phyloP scores from a whole-genome alignment of 163 green algal species.

The Chlorella variabilis region DNA sequence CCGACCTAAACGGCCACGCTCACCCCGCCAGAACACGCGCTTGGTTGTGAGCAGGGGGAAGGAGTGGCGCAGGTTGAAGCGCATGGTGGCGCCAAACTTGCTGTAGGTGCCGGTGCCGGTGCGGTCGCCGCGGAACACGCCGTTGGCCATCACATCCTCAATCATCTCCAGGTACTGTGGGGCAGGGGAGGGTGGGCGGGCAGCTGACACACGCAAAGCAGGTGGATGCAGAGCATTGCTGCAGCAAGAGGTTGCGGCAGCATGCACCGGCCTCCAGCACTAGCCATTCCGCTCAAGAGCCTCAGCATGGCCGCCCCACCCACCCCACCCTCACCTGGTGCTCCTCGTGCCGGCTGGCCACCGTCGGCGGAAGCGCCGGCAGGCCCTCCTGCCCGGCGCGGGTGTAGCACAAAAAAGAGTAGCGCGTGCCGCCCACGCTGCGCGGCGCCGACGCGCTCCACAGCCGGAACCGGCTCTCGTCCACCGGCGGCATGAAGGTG shows the following conservation, averaged over 20 bases:
- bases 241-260: too few relatives aligned
- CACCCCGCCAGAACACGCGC: constrained; percentile 93
- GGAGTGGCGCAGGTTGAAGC: constrained; percentile 94
- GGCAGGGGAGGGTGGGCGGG: too few relatives aligned
- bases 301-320: neutral
- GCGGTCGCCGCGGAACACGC: constrained; percentile 84
- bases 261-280: too few relatives aligned
- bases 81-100: constrained; percentile 89
- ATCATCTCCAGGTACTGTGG: constrained; percentile 97
- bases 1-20: constrained; percentile 24
- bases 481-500: constrained; percentile 88
- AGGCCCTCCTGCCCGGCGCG: constrained; percentile 9
- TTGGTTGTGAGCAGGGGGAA: constrained; percentile 99
- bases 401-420: constrained; percentile 85
- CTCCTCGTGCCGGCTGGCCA: constrained; percentile 87
- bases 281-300: neutral
- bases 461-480: constrained; percentile 71
- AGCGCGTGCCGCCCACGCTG: constrained; percentile 54
- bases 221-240: too few relatives aligned
- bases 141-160: constrained; percentile 84
- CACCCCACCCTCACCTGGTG: constrained; percentile 60
- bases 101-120: constrained; percentile 97
- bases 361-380: constrained; percentile 63
- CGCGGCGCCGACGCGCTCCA: constrained; percentile 77
- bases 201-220: too few relatives aligned